Evolutionary conservation across 169 alveolate genomes (phyloP).

Genomic region (Eimeria acervulina): DNA sequence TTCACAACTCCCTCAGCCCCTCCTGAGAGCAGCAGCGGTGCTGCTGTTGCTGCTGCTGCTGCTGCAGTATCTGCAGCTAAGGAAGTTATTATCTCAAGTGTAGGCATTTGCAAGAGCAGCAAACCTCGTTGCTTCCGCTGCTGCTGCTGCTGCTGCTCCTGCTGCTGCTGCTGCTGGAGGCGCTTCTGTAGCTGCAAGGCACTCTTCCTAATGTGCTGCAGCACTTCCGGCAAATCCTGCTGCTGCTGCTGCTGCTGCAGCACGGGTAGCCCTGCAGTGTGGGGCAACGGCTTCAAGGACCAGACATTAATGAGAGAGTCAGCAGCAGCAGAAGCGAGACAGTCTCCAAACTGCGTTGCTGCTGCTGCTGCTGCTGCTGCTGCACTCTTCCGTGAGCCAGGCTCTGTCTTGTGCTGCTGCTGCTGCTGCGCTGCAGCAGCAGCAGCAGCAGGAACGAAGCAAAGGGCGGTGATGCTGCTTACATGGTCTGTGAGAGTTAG

Average conservation of each 20-base stretch:
- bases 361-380: slow-evolving; percentile 16
- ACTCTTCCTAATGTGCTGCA: slow-evolving; percentile 19
- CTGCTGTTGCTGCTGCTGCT: neutral
- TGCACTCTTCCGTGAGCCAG: neutral
- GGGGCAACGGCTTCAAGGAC: neutral
- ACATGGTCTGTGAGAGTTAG: neutral
- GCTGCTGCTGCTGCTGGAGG: slow-evolving; percentile 2
- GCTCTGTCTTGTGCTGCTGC: neutral
- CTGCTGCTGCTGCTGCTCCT: slow-evolving; percentile 5
- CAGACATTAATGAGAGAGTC: neutral
- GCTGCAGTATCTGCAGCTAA: no score
- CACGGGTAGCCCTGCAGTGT: slow-evolving; percentile 6
- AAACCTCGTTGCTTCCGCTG: no score
- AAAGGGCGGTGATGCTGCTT: slow-evolving; percentile 1
- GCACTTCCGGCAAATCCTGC: no score
- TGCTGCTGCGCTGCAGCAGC: no score
- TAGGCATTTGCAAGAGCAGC: no score
- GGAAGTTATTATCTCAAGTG: no score
- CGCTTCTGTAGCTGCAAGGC: slow-evolving; percentile 29
- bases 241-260: slow-evolving; percentile 12
- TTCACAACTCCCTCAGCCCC: neutral
- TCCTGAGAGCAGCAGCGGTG: slow-evolving; percentile 20
- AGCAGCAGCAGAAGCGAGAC: neutral
- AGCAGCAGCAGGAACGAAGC: no score
- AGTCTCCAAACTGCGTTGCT: neutral